A percentile compares a stretch with the other conserved stretches of the same genome.
These are phyloP conservation scores for Coccinonectria pachysandricola DNA, from an alignment of 2,329 filamentous ascomycete genomes.

Conservation along the genomic window DNA sequence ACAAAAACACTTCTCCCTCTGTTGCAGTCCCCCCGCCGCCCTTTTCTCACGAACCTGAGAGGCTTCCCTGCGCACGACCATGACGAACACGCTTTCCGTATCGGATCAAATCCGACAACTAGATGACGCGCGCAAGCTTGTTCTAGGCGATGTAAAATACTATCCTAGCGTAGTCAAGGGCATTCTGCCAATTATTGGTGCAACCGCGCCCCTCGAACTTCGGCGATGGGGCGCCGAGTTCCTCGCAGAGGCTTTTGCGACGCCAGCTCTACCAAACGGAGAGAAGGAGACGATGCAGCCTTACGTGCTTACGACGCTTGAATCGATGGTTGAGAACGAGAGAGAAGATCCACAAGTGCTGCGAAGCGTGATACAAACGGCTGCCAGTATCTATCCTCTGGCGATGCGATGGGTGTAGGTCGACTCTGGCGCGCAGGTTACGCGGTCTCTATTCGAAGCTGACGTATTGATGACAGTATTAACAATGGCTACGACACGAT, in stretches of 20 bases:
- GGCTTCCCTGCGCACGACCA: no score
- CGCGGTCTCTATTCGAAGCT: no score
- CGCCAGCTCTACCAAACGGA: slow-evolving; percentile 65
- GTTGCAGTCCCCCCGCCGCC: slow-evolving; percentile 1
- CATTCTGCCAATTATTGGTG: slow-evolving; percentile 82
- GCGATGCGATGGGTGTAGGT: slow-evolving; percentile 93
- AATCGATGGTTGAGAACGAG: slow-evolving; percentile 57
- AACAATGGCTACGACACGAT: slow-evolving; percentile 72
- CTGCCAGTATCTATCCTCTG: slow-evolving; percentile 85
- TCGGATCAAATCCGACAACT: slow-evolving; percentile 78
- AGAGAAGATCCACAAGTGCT: slow-evolving; percentile 71
- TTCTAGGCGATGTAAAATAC: slow-evolving; percentile 75
- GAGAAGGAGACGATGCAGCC: slow-evolving; percentile 75
- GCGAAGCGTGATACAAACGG: slow-evolving; percentile 77
- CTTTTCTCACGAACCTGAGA: no score
- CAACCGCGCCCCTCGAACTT: slow-evolving; percentile 64
- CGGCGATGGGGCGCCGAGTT: slow-evolving; percentile 96
- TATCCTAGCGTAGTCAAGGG: slow-evolving; percentile 88
- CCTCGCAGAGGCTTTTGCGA: slow-evolving; percentile 89
- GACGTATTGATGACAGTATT: no score
- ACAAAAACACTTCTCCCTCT: slow-evolving; percentile 2
- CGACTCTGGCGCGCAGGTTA: no score
- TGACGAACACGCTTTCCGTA: slow-evolving; percentile 51
- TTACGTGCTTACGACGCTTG: slow-evolving; percentile 67
- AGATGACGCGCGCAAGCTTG: slow-evolving; percentile 80